phyloP scores from a whole-genome alignment of 1,139 yeast genomes.

The Kodamaea anthophila region DNA sequence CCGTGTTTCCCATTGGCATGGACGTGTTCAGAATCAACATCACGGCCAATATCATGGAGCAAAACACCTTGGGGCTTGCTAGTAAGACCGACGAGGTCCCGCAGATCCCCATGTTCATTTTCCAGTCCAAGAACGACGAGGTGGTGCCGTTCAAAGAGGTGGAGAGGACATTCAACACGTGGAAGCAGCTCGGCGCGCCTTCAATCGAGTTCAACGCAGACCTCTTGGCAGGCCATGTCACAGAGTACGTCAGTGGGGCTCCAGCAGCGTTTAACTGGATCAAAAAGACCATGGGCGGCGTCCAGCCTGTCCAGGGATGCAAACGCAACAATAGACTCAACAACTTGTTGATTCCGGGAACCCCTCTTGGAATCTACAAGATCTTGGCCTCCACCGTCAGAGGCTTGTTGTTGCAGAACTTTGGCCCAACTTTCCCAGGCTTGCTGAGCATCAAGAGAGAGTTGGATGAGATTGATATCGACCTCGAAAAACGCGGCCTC shows the following conservation, averaged over 20 bases:
- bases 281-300: slow-evolving; percentile 14
- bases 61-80: slow-evolving; percentile 16
- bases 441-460: no score
- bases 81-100: slow-evolving; percentile 19
- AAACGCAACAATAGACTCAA: slow-evolving; percentile 15
- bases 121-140: slow-evolving; percentile 26
- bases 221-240: slow-evolving; percentile 8
- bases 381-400: slow-evolving; percentile 1
- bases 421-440: slow-evolving; percentile 1
- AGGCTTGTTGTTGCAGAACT: slow-evolving; percentile 1
- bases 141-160: slow-evolving; percentile 24
- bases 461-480: no score
- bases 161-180: slow-evolving; percentile 19
- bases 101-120: slow-evolving; percentile 29
- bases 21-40: slow-evolving; percentile 12
- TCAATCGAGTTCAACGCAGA: slow-evolving; percentile 8
- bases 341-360: slow-evolving; percentile 15
- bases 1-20: slow-evolving; percentile 15
- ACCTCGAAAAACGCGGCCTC: no score
- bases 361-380: slow-evolving; percentile 1
- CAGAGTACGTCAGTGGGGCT: slow-evolving; percentile 12
- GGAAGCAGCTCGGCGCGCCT: slow-evolving; percentile 24
- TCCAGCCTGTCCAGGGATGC: slow-evolving; percentile 23
- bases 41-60: slow-evolving; percentile 11
- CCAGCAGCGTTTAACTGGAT: slow-evolving; percentile 17